Percentiles rank a stretch among this genome's conserved stretches.
Conservation (phyloP, 2,329 filamentous ascomycete species). For the Elsinoe batatas region DNA sequence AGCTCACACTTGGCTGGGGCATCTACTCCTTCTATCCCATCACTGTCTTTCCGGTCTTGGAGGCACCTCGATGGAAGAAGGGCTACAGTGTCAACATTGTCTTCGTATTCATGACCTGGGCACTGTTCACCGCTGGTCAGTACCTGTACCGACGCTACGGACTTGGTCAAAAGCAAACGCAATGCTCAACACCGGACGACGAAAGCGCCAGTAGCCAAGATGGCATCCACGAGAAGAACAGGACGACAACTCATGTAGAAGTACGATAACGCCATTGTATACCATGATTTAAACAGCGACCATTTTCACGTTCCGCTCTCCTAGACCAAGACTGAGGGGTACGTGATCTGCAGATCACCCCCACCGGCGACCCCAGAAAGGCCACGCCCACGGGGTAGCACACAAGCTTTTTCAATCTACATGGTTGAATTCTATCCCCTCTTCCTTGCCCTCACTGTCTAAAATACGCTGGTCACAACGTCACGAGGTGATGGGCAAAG, state of each 20-base stretch:
- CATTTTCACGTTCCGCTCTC: too few relatives aligned
- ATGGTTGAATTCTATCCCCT: neutral
- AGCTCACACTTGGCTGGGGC: conserved; percentile 3
- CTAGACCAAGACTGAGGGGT: neutral
- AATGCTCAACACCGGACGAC: neutral
- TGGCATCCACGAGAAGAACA: neutral
- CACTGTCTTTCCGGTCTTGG: neutral
- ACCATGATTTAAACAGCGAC: neutral
- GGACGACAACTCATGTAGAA: neutral
- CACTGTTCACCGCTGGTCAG: neutral
- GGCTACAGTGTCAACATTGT: conserved; percentile 3
- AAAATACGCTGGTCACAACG: neutral
- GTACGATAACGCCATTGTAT: neutral
- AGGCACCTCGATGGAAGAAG: neutral
- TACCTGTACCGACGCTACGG: neutral
- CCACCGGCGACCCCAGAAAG: neutral
- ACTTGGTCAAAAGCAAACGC: conserved; percentile 1
- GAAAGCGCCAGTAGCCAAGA: neutral
- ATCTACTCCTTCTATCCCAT: conserved; percentile 5
- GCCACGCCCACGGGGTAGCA: neutral
- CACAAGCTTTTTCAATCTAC: conserved; percentile 1
- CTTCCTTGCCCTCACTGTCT: neutral
- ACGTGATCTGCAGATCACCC: conserved; percentile 1
- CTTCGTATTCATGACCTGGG: conserved; percentile 1
- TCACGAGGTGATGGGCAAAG: neutral